Percentiles rank a stretch among this genome's conserved stretches.
Evolutionary conservation across 2,329 filamentous ascomycete species (phyloP).

Genomic region (Fonsecaea erecta): DNA sequence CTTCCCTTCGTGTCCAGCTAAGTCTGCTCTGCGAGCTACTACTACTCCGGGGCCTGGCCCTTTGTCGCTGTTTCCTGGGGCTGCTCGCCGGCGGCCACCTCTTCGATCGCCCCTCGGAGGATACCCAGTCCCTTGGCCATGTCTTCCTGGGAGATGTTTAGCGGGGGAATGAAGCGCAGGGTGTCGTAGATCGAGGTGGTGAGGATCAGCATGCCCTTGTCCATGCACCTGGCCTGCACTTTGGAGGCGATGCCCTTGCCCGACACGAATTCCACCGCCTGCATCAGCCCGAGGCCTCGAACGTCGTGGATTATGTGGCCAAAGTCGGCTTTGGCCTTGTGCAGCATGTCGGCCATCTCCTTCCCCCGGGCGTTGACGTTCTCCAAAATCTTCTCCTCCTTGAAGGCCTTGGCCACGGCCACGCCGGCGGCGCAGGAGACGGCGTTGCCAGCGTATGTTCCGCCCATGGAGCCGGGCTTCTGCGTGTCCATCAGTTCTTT

Average conservation of each 20-base stretch:
- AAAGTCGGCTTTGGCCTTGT: constrained; percentile 38
- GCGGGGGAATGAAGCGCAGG: constrained; percentile 46
- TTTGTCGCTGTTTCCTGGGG: constrained; percentile 30
- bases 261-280: constrained; percentile 45
- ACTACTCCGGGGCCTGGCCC: constrained; percentile 31
- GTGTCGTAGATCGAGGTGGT: constrained; percentile 50
- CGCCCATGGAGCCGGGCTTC: constrained; percentile 46
- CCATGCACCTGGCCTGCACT: constrained; percentile 48
- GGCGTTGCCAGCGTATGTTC: constrained; percentile 47
- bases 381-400: constrained; percentile 45
- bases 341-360: constrained; percentile 40
- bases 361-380: constrained; percentile 43
- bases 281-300: constrained; percentile 47
- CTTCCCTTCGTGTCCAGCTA: not conserved
- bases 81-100: constrained; percentile 41
- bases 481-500: constrained; percentile 48
- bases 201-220: constrained; percentile 47
- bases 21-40: not conserved
- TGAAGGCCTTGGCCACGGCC: constrained; percentile 44
- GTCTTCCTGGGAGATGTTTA: constrained; percentile 47
- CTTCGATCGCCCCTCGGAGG: constrained; percentile 44
- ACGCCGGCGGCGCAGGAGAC: constrained; percentile 46
- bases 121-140: constrained; percentile 46
- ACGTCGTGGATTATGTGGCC: constrained; percentile 45
- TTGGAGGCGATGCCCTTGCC: constrained; percentile 45